These are phyloP conservation scores for Rugonectria rugulosa DNA, from an alignment of 2,329 filamentous ascomycete species.

Conservation along the genomic window DNA sequence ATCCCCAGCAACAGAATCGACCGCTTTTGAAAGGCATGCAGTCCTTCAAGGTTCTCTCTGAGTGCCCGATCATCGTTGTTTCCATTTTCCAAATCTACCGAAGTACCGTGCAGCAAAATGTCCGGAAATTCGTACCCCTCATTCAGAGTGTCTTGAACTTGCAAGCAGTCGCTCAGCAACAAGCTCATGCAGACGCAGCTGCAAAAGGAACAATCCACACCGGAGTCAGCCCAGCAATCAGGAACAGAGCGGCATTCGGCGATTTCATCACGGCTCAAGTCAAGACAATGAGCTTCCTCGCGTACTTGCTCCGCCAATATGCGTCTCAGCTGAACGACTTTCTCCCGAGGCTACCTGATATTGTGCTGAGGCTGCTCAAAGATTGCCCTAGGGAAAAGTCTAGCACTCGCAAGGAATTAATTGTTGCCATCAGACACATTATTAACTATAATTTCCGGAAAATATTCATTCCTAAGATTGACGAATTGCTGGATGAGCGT, in stretches of 20 bases:
- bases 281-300: slow-evolving; percentile 98
- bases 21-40: slow-evolving; percentile 93
- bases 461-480: slow-evolving; percentile 93
- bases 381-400: slow-evolving; percentile 97
- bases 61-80: slow-evolving; percentile 98
- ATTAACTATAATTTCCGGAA: slow-evolving; percentile 99
- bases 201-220: slow-evolving; percentile 85
- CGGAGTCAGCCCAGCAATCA: slow-evolving; percentile 91
- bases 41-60: slow-evolving; percentile 97
- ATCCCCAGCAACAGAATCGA: slow-evolving; percentile 81
- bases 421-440: slow-evolving; percentile 96
- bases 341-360: slow-evolving; percentile 81
- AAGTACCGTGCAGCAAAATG: slow-evolving; percentile 79
- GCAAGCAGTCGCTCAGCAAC: slow-evolving; percentile 91
- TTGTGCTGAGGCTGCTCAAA: slow-evolving; percentile 88
- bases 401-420: slow-evolving; percentile 87
- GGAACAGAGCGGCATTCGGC: slow-evolving; percentile 91
- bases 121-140: slow-evolving; percentile 89
- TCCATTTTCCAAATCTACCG: slow-evolving; percentile 97
- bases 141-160: slow-evolving; percentile 90
- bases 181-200: slow-evolving; percentile 86
- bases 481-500: slow-evolving; percentile 91
- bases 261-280: slow-evolving; percentile 98
- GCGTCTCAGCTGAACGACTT: slow-evolving; percentile 89
- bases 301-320: slow-evolving; percentile 89